Base-by-base conservation (phyloP, 2,329 filamentous ascomycete species). In the Ceratocystis smalleyi region DNA sequence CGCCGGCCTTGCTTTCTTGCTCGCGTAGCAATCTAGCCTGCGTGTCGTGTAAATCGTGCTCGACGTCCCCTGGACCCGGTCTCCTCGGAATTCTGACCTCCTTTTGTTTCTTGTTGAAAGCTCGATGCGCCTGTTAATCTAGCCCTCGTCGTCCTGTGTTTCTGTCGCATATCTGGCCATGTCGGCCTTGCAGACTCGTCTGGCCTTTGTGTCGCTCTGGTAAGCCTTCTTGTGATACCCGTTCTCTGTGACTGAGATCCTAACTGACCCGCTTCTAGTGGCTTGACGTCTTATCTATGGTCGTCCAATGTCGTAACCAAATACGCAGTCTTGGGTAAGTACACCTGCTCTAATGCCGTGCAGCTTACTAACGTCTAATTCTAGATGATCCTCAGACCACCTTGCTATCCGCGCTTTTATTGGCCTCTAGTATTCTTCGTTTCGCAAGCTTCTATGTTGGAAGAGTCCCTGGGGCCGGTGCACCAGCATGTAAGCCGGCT, bases 381-480 rank as follows among this genome's bases (percentile, higher is more conserved):
- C 40, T 17, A 68, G 67, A 67, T 43, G 65, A 68, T 49, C 65
- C 67, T 10, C 45, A 65, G 47, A 64, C 64, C 17, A 66, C 65
- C 5, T 64, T 57, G 8, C 55, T 78, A 30, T 70, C 80, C 15
- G 71, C 81, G 7, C 71, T 81, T 17, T 69, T 81, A 22, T 70
- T 81, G 27, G 77, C 78, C 3, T 77, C 77, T 0, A 65, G 70
- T 1, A 65, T 76, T 68, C 70, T 51, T 68, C 67, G 17, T 65
- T 68, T 30, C 54, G 49, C 40, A 30, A 70, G 55, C 63, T 70
- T 17, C 68, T 68, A 35, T 65, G 64, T 43, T 69, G 71, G 54
- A 47, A 32, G 30, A 1, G n/a, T 65, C 24, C 64, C 64, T 7
- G 51, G 40, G 10, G 32, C 73, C 74, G 64, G 72, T 77, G 30